Evolutionary conservation across 1,284 basidiomycete genomes (phyloP), one percentile per base, ranked within the genome.

Genomic region (Mycena sp.): DNA sequence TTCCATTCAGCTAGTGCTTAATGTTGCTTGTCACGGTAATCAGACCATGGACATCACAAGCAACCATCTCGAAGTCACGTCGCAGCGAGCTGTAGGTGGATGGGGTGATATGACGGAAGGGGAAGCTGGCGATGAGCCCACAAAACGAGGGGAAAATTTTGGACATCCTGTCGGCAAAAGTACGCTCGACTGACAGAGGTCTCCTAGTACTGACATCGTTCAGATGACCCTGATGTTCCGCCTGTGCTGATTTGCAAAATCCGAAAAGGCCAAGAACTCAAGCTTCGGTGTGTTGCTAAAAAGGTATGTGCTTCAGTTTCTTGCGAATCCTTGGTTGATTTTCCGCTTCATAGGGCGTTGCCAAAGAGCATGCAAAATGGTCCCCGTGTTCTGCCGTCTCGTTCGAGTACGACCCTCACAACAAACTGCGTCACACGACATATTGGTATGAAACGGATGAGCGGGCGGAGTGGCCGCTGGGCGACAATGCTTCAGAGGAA

Each of bases 341-440:
- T 38, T 40, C 32, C 57, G 45, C 58, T 60, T 46, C 58, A 37
- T 58, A 98, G 94, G 97, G 97, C 28, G 93, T 98, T 65, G 96
- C 96, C 9, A 98, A 99, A 81, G 96, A 99, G 75, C 98, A 99
- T 74, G 96, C 98, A 7, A 99, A 99, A 80, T 99, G 97, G 96
- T 98, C 95, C 0, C 97, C 98, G 14, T 93, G 96, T 61, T 93
- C 95, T 1, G 96, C 98, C 2, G 90, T 99, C 21, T 90, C 92
- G 2, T 99, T 98, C 71, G 98, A 99, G 80, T 99, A 99, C 73
- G 98, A 99, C 78, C 98, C 98, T 14, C 87, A 99, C 81, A 99
- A 99, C 82, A 94, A 95, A 75, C 83, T 99, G 30, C 88, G 95
- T 61, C 98, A 99, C 78, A 99, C 98, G 2, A 90, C 93, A 4